Base-by-base conservation (phyloP, 305 asterid species). In the Ajuga reptans region DNA sequence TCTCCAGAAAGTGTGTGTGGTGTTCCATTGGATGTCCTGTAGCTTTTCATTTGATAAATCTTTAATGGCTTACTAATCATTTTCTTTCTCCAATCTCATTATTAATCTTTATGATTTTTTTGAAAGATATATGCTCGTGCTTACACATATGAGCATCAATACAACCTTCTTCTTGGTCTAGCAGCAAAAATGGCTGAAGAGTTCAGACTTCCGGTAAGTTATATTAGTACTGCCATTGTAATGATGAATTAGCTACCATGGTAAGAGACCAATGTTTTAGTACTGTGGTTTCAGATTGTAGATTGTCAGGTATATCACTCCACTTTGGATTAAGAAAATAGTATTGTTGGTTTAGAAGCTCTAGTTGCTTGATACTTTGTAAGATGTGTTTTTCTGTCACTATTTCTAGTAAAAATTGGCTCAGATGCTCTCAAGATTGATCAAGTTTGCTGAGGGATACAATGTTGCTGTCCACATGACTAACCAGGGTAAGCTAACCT, bases 101-200 rank as follows among this genome's bases (percentile, higher is more conserved):
- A 7, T 45, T 39, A 27, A 4, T 33, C 9, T 45, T 56, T 15
- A 46, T 62, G 33, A 59, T 16, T 62, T 76, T 61, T 58, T 61
- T 58, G 47, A 63, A 69, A 93, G 98, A 93, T 93, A 42, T 90
- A 92, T 76, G 97, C 98, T 53, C 98, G 98, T 47, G 98, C 98
- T 36, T 92, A 92, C 86, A 90, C 98, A 64, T 92, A 92, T 10
- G 98, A 92, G 80, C 98, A 92, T 77, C 98, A 92, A 73, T 90
- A 87, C 89, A 93, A 87, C 85, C 83, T 93, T 73, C 99, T 93
- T 75, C 90, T 93, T 66, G 95, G 96, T 57, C 87, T 93, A 69
- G 99, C 96, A 68, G 99, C 99, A 58, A 93, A 93, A 83, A 93
- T 93, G 99, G 93, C 99, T 77, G 99, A 93, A 85, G 99, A 93